Evolutionary conservation across 148 eudicot species (phyloP).

Genomic region (Persicaria tinctoria): DNA sequence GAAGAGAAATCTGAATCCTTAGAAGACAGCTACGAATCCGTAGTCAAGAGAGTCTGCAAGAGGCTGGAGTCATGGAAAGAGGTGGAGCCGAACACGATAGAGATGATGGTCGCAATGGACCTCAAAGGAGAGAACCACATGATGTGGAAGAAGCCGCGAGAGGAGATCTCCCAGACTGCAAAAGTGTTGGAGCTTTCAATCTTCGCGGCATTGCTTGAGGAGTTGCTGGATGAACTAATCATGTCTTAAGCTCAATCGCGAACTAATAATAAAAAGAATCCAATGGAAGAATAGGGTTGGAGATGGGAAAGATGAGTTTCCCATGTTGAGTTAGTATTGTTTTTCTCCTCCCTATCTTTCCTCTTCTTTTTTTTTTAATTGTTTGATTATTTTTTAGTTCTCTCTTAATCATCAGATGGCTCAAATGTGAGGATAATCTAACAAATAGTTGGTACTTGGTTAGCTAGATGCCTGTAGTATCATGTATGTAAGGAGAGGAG

Average conservation of each 20-base stretch:
- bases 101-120: constrained; percentile 80
- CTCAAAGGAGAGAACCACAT: constrained; percentile 28
- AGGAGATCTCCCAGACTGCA: constrained; percentile 31
- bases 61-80: constrained; percentile 65
- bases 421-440: constrained; percentile 3
- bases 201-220: constrained; percentile 43
- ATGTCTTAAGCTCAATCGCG: background rate
- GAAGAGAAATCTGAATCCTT: constrained; percentile 20
- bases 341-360: background rate
- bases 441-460: constrained; percentile 5
- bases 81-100: constrained; percentile 64
- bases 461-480: background rate
- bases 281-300: background rate
- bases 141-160: constrained; percentile 43
- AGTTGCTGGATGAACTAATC: constrained; percentile 43
- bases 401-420: background rate
- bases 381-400: background rate
- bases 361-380: background rate
- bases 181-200: constrained; percentile 51
- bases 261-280: background rate
- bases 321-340: constrained; percentile 1
- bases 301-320: background rate
- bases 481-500: constrained; percentile 4
- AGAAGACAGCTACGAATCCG: background rate
- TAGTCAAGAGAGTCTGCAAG: constrained; percentile 34